Evolutionary conservation across 257 asterid genomes (phyloP).

Genomic region (Primulina eburnea): DNA sequence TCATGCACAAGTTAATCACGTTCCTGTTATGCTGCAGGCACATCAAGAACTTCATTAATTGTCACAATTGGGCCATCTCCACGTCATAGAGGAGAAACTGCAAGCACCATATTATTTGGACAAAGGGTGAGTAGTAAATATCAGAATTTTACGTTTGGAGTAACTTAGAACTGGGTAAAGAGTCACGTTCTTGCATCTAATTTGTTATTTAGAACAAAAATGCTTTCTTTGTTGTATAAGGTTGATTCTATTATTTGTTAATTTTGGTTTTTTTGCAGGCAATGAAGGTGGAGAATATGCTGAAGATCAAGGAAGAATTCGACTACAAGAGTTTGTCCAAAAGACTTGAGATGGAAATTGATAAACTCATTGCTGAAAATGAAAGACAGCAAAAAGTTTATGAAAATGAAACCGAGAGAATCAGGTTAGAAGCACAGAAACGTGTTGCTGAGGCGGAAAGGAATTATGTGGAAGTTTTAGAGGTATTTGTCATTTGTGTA

Average conservation of each 20-base stretch:
- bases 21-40: constrained; percentile 56
- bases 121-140: constrained; percentile 72
- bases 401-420: constrained; percentile 80
- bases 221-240: constrained; percentile 1
- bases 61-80: constrained; percentile 97
- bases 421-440: constrained; percentile 79
- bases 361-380: constrained; percentile 81
- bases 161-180: background rate
- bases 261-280: constrained; percentile 55
- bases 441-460: constrained; percentile 81
- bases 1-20: constrained; percentile 26
- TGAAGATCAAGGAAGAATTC: constrained; percentile 95
- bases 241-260: background rate
- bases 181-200: constrained; percentile 13
- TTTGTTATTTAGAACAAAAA: constrained; percentile 10
- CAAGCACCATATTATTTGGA: constrained; percentile 95
- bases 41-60: constrained; percentile 93
- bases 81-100: constrained; percentile 97
- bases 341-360: constrained; percentile 87
- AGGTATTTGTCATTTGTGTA: constrained; percentile 64
- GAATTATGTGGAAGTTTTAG: constrained; percentile 65
- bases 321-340: constrained; percentile 89
- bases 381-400: constrained; percentile 82
- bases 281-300: constrained; percentile 99
- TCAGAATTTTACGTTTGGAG: constrained; percentile 6